These are phyloP conservation scores for Astraeus odoratus DNA, from an alignment of 768 basidiomycete species.

Conservation along the genomic window DNA sequence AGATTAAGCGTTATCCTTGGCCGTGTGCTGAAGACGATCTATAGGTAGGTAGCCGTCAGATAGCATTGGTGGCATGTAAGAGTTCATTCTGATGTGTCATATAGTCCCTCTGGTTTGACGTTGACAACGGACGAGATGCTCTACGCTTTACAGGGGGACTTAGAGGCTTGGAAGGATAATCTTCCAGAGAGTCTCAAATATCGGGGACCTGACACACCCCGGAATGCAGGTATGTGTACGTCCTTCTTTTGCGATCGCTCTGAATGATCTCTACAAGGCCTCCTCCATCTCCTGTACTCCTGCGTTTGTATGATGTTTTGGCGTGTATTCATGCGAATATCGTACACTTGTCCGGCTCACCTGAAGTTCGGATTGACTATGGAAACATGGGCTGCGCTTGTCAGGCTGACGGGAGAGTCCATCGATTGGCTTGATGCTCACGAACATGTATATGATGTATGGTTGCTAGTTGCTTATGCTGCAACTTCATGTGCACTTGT, in stretches of 20 bases:
- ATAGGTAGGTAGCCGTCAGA: conserved; percentile 51
- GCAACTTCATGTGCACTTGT: conserved; percentile 86
- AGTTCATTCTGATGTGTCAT: conserved; percentile 4
- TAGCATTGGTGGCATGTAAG: conserved; percentile 5
- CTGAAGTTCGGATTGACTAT: conserved; percentile 81
- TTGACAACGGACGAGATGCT: conserved; percentile 80
- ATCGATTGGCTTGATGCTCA: conserved; percentile 88
- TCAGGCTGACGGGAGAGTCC: conserved; percentile 65
- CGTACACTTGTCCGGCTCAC: conserved; percentile 85
- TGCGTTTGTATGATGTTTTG: conserved; percentile 96
- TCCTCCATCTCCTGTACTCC: conserved; percentile 82
- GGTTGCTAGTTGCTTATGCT: conserved; percentile 82
- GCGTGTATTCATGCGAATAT: conserved; percentile 97
- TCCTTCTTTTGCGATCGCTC: background rate
- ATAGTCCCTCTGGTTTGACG: conserved; percentile 80
- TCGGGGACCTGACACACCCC: conserved; percentile 59
- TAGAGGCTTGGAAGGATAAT: conserved; percentile 70
- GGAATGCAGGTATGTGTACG: conserved; percentile 52
- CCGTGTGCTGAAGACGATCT: conserved; percentile 86
- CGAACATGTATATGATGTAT: conserved; percentile 77
- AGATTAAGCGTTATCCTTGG: conserved; percentile 89
- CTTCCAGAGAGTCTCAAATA: conserved; percentile 78
- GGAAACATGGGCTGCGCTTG: conserved; percentile 71
- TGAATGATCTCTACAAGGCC: conserved; percentile 40
- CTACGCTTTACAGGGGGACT: conserved; percentile 51